Evolutionary conservation across 2,329 filamentous ascomycete genomes (phyloP).

Genomic region (Microcyclospora tardicrescens): DNA sequence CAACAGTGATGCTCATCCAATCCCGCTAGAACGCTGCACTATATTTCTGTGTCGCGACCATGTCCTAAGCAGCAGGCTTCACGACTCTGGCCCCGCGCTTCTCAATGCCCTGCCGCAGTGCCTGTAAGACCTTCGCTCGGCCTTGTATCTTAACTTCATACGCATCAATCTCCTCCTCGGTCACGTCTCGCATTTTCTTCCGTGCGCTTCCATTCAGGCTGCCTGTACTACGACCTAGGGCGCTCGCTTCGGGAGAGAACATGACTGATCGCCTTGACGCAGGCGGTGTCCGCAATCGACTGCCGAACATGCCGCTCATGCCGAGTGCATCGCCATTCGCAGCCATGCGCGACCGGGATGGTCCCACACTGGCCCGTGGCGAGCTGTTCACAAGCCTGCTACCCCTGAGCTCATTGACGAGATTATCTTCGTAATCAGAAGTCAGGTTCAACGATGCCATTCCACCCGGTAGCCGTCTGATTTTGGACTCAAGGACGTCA

Average conservation of each 20-base stretch:
- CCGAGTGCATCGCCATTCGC: conserved; percentile 22
- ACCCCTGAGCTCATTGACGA: conserved; percentile 16
- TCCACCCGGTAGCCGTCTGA: conserved; percentile 50
- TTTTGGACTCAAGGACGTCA: conserved; percentile 75
- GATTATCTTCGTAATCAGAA: conserved; percentile 22
- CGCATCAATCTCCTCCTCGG: conserved; percentile 27
- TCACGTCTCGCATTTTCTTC: conserved; percentile 29
- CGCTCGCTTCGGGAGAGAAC: conserved; percentile 13
- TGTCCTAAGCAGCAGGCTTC: not conserved
- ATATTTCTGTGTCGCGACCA: not conserved
- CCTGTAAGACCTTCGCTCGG: conserved; percentile 27
- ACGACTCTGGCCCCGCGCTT: conserved; percentile 12
- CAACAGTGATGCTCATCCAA: too few relatives aligned
- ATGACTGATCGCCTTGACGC: conserved; percentile 14
- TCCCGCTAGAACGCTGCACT: too few relatives aligned
- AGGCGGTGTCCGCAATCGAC: conserved; percentile 18
- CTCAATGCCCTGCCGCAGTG: conserved; percentile 25
- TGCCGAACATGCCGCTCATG: conserved; percentile 24
- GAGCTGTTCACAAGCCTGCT: conserved; percentile 18
- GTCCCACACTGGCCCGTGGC: conserved; percentile 17
- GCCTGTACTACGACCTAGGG: conserved; percentile 14
- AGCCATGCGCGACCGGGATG: conserved; percentile 11
- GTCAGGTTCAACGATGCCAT: conserved; percentile 17
- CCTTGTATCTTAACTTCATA: conserved; percentile 21
- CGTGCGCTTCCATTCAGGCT: conserved; percentile 18